These are phyloP conservation scores for Aegilops longissima DNA, from an alignment of 176 grass and related monocot species.

Conservation along the genomic window DNA sequence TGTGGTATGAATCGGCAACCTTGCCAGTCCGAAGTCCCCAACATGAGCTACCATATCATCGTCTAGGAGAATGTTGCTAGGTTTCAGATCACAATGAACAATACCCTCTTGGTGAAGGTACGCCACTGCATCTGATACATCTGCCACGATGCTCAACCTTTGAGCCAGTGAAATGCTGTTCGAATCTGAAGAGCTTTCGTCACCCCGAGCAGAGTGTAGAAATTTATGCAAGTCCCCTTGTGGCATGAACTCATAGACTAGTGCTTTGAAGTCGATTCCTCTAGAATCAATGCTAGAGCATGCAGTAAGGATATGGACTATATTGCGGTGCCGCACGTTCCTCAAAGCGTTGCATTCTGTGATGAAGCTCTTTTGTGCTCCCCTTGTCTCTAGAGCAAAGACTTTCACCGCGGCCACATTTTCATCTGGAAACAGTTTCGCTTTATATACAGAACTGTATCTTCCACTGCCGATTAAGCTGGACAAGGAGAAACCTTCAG, in stretches of 20 bases:
- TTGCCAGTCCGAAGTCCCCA: slow-evolving; percentile 16
- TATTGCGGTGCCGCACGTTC: no score
- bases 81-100: neutral
- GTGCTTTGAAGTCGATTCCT: no score
- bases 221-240: no score
- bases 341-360: no score
- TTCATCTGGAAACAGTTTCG: neutral
- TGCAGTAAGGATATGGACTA: no score
- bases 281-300: no score
- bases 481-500: neutral
- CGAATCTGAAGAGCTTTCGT: neutral
- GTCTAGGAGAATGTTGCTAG: neutral
- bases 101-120: slow-evolving; percentile 13
- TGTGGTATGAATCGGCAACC: neutral
- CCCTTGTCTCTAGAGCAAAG: neutral
- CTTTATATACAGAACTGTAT: slow-evolving; percentile 3
- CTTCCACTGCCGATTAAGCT: neutral
- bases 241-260: no score
- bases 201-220: no score
- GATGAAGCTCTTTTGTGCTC: no score
- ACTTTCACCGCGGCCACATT: slow-evolving; percentile 1
- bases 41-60: neutral
- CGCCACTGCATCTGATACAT: slow-evolving; percentile 9
- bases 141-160: slow-evolving; percentile 11
- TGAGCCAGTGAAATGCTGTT: neutral